Evolutionary conservation across 257 asterid species (phyloP).

Genomic region (Coffea canephora): DNA sequence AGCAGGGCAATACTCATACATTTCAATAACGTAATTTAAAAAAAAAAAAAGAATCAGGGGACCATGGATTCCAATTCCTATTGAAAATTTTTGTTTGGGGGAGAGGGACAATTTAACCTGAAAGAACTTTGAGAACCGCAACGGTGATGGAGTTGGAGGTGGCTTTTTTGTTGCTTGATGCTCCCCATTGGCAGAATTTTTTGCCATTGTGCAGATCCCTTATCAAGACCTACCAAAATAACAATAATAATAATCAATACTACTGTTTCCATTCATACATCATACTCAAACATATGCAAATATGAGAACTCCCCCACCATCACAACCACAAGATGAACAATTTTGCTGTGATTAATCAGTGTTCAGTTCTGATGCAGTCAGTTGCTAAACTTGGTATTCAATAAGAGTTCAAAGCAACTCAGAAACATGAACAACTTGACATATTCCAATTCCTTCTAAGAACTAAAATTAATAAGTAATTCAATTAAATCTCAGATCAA

Average conservation of each 20-base stretch:
- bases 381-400: neutral
- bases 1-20: neutral
- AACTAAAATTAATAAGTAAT: neutral
- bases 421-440: neutral
- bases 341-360: neutral
- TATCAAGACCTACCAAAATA: neutral
- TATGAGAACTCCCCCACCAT: neutral
- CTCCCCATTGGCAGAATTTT: constrained; percentile 25
- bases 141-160: constrained; percentile 34
- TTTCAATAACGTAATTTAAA: neutral
- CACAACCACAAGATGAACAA: neutral
- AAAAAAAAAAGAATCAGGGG: too few relatives aligned
- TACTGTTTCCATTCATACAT: neutral
- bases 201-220: constrained; percentile 27
- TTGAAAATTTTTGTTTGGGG: neutral
- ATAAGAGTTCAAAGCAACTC: neutral
- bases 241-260: neutral
- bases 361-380: neutral
- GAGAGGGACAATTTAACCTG: constrained; percentile 13
- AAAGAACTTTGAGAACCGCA: constrained; percentile 33
- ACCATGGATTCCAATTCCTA: neutral
- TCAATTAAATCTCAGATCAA: neutral
- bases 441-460: too few relatives aligned
- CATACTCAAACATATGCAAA: neutral
- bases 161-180: constrained; percentile 30